Percentiles rank a stretch among this genome's conserved stretches.
phyloP scores from a whole-genome alignment of 306 rosid species.

The Acacia crassicarpa region DNA sequence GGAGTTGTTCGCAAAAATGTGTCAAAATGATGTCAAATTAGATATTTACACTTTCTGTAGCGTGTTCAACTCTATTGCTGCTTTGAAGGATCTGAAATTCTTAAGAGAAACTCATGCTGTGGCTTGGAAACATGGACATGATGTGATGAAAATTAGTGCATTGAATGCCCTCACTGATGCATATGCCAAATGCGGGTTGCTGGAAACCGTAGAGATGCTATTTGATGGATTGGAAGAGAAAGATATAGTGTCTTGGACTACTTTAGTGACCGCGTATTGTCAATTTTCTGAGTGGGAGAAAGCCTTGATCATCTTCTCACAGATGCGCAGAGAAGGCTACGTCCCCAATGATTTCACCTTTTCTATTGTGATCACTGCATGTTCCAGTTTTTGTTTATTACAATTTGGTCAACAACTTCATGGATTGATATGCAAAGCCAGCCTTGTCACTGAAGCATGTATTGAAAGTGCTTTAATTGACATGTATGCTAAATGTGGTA shows the following conservation, averaged over 20 bases:
- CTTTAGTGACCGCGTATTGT: constrained; percentile 62
- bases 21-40: constrained; percentile 40
- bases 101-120: constrained; percentile 50
- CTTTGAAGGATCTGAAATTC: constrained; percentile 38
- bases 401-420: constrained; percentile 71
- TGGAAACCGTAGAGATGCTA: constrained; percentile 57
- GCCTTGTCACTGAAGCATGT: constrained; percentile 54
- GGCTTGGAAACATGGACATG: constrained; percentile 55
- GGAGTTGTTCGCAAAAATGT: constrained; percentile 59
- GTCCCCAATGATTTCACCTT: constrained; percentile 67
- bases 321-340: constrained; percentile 56
- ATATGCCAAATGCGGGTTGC: constrained; percentile 59
- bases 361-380: constrained; percentile 62
- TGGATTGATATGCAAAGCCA: constrained; percentile 58
- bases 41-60: constrained; percentile 71
- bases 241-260: constrained; percentile 82
- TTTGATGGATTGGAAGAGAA: constrained; percentile 62
- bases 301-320: constrained; percentile 60
- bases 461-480: constrained; percentile 71
- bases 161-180: constrained; percentile 68
- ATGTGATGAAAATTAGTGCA: constrained; percentile 38
- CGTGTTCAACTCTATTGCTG: constrained; percentile 62
- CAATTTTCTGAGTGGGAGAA: constrained; percentile 63
- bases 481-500: constrained; percentile 75
- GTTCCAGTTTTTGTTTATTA: constrained; percentile 63